Evolutionary conservation across 176 grass and related monocot species (phyloP), one percentile per base, ranked within the genome.

Genomic region (Metroxylon sagu): DNA sequence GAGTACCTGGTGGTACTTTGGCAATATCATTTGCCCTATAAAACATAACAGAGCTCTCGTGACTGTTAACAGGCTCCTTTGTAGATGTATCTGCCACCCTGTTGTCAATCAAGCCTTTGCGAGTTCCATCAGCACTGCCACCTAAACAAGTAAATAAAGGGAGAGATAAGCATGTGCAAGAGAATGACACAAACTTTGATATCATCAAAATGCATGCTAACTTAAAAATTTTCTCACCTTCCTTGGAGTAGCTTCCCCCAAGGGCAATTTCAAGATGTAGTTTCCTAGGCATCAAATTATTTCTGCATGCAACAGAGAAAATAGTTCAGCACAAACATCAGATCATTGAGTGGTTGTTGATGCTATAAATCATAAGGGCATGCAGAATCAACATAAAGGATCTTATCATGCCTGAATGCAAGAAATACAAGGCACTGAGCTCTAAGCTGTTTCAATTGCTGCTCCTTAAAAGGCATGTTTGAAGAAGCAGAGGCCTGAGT

Each of bases 391-490:
- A 43, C 8, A 43, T 14, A 43, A 43, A 43, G 35, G 35, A 14
- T 43, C 35, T 43, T 43, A 43, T 53, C 48, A 64, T 26, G 80
- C 93, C 93, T 92, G 62, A 98, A 98, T 70, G 93, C 87, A 92
- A 98, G 87, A 88, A 98, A 98, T 67, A 98, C 87, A 67, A 98
- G 81, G 62, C 93, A 98, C 69, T 98, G 93, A 29, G 93, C 93
- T 83, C 93, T 88, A 76, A 98, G 93, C 71, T 98, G 93, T 72
- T 92, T 98, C 71, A 92, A 60, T 76, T 98, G 93, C 19, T 92
- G 93, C 55, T 98, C 93, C 87, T 85, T 92, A 74, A 98, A 98
- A 72, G 76, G 88, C 29, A 64, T 43, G 59, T 50, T 82, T 31
- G 85, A 73, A 26, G 50, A 35, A 16, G 43, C 8, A 79, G 84